A percentile compares a stretch with the other conserved stretches of the same genome.
These are phyloP conservation scores for Ciborinia camelliae DNA, from an alignment of 2,329 filamentous ascomycete species.

Conservation along the genomic window DNA sequence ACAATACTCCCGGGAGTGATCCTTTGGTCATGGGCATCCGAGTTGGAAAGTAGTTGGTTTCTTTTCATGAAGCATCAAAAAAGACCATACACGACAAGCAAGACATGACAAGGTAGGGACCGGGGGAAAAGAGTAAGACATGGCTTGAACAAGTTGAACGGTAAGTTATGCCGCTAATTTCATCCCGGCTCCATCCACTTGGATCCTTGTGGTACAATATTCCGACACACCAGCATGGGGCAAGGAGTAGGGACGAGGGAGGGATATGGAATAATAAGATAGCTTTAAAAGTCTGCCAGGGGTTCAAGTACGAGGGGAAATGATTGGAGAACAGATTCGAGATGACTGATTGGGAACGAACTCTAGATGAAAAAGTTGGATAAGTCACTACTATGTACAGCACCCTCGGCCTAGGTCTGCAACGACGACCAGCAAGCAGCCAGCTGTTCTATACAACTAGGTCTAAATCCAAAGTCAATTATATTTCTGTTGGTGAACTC, in stretches of 20 bases:
- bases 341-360: neutral
- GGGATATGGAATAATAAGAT: neutral
- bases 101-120: neutral
- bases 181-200: slow-evolving; percentile 11
- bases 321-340: neutral
- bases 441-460: neutral
- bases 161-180: slow-evolving; percentile 13
- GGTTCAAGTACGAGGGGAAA: neutral
- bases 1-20: neutral
- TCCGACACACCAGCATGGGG: neutral
- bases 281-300: neutral
- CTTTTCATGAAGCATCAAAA: neutral
- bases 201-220: slow-evolving; percentile 14
- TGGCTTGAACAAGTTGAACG: neutral
- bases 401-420: neutral
- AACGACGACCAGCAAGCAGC: neutral
- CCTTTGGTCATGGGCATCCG: neutral
- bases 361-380: neutral
- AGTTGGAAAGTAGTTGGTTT: neutral
- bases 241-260: neutral
- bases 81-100: neutral
- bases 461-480: neutral
- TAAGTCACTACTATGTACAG: neutral
- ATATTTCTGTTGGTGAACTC: neutral
- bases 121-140: neutral